A percentile compares a stretch with the other conserved stretches of the same genome.
phyloP scores from a whole-genome alignment of 495 filamentous ascomycete genomes.

The Stereocaulon alpinum region DNA sequence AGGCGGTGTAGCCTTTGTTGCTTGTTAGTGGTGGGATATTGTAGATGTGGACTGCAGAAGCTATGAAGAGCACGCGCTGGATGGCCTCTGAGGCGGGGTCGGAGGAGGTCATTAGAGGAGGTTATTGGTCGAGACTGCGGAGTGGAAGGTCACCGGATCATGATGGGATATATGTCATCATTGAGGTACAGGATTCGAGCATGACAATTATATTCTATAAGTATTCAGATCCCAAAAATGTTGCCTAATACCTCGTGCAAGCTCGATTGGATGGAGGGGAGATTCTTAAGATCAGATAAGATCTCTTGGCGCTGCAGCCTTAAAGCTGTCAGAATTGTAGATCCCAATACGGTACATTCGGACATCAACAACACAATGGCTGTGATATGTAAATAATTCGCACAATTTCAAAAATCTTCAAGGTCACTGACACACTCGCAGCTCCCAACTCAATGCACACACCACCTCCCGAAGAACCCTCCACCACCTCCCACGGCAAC shows the following conservation, averaged over 20 bases:
- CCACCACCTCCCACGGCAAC: background rate
- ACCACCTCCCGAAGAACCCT: conserved; percentile 12
- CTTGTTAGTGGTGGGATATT: conserved; percentile 62
- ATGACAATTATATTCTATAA: too few species aligned
- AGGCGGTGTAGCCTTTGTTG: conserved; percentile 62
- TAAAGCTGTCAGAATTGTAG: too few species aligned
- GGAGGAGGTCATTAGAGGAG: background rate
- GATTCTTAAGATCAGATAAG: too few species aligned
- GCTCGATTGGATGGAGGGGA: too few species aligned
- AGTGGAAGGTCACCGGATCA: background rate
- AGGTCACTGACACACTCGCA: background rate
- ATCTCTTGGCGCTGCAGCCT: too few species aligned
- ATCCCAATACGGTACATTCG: too few species aligned
- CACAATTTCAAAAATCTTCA: too few species aligned
- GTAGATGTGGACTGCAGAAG: conserved; percentile 64
- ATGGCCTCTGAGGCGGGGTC: conserved; percentile 51
- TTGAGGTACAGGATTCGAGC: too few species aligned
- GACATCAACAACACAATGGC: background rate
- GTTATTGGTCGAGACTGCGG: background rate
- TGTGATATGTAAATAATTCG: background rate
- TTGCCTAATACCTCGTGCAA: too few species aligned
- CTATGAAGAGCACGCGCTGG: conserved; percentile 66
- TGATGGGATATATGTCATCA: too few species aligned
- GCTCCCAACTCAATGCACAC: conserved; percentile 5
- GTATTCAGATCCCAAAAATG: too few species aligned